These are phyloP conservation scores for Rhododendron griersonianum DNA, from an alignment of 148 eudicot genomes.

Conservation along the genomic window DNA sequence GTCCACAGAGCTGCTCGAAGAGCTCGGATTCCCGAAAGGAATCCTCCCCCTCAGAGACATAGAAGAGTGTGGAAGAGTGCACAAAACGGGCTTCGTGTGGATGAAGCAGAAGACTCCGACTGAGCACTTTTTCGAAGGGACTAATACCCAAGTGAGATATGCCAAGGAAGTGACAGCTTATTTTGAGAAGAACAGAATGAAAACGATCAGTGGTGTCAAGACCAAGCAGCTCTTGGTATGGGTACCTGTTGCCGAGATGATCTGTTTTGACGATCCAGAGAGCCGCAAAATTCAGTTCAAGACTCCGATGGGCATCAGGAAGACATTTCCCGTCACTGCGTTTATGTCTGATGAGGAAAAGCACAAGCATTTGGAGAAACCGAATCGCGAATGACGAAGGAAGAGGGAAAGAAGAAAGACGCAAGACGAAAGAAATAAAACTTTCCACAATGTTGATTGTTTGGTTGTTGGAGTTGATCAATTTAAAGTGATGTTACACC, in stretches of 20 bases:
- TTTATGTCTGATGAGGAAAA: constrained; percentile 68
- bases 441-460: background rate
- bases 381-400: background rate
- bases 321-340: constrained; percentile 55
- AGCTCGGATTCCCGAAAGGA: constrained; percentile 72
- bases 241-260: constrained; percentile 76
- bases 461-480: background rate
- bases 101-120: constrained; percentile 71
- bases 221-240: constrained; percentile 70
- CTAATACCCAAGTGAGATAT: constrained; percentile 57
- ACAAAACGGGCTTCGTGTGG: constrained; percentile 79
- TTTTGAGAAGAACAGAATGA: constrained; percentile 67
- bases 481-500: background rate
- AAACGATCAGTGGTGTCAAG: constrained; percentile 76
- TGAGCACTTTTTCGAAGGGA: constrained; percentile 62
- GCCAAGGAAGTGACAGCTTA: constrained; percentile 64
- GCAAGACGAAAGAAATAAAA: background rate
- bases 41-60: constrained; percentile 67
- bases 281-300: constrained; percentile 54
- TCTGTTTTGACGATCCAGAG: constrained; percentile 30
- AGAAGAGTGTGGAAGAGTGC: constrained; percentile 71
- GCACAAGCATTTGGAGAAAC: constrained; percentile 13
- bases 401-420: background rate
- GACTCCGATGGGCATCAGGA: constrained; percentile 59
- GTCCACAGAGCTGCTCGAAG: constrained; percentile 49